Base-by-base conservation (phyloP, 768 basidiomycete genomes). In the Hebeloma cylindrosporum region DNA sequence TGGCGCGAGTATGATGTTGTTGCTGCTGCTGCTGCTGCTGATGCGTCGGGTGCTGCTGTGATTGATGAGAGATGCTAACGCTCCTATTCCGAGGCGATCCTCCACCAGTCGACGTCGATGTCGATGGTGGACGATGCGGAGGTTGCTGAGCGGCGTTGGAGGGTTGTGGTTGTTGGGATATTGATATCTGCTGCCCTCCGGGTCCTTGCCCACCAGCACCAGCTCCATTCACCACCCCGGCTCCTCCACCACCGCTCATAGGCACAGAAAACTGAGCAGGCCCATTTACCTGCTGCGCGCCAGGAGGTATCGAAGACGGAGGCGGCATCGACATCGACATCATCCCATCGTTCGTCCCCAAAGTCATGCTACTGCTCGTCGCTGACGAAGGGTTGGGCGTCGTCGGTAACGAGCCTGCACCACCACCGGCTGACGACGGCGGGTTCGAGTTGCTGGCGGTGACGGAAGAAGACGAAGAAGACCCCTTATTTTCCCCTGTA, bases 401-500 rank as follows among this genome's bases (percentile, higher is more conserved):
- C 23, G 41, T 16, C 28, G 45, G 21, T 41, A 43, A 25, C 34
- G 47, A 14, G 23, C 17, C 20, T 28, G 36, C 43, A 33, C 47
- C 40, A n/a, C n/a, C n/a, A n/a, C n/a, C n/a, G n/a, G n/a, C n/a
- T n/a, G n/a, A n/a, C n/a, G n/a, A n/a, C n/a, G n/a, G n/a, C n/a
- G n/a, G n/a, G n/a, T n/a, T n/a, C n/a, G 22, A 17, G 20, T 13
- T 9, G 13, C 37, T 25, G 7, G 38, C 21, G 30, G 30, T 18
- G n/a, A 26, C 27, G 1, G 43, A 14, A 10, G 52, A 48, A 22
- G 47, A 36, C 20, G 43, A 17, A 8, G 32, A 20, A 7, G 57
- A 40, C n/a, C 51, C 48, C 54, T 80, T 83, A 30, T 64, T 66
- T 50, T 88, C 85, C 25, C 87, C 87, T 1, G 80, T 80, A 54